Conservation (phyloP, 768 basidiomycete species). For the Trametes coccinea region DNA sequence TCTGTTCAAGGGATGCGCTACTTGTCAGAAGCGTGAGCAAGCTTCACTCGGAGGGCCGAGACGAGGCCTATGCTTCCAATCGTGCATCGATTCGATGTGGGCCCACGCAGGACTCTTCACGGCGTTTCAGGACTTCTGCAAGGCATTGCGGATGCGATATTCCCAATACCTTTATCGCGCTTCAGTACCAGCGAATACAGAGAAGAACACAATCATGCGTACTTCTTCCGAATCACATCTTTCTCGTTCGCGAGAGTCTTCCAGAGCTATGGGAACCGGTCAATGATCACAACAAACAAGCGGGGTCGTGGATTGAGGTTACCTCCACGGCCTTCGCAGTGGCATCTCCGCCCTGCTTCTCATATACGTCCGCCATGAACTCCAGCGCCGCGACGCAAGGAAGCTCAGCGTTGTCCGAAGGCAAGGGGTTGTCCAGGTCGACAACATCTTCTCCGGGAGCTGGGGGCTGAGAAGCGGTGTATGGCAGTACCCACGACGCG, state of each 20-base stretch:
- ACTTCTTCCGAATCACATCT: constrained; percentile 81
- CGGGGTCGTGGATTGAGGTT: constrained; percentile 11
- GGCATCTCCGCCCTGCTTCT: constrained; percentile 52
- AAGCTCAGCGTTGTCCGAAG: constrained; percentile 62
- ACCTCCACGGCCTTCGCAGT: constrained; percentile 41
- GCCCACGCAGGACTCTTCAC: background rate
- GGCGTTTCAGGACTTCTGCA: constrained; percentile 1
- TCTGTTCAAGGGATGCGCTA: too few species aligned
- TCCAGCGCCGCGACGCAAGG: constrained; percentile 82
- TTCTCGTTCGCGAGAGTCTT: constrained; percentile 64
- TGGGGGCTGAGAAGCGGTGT: constrained; percentile 44
- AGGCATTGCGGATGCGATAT: constrained; percentile 62
- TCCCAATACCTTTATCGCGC: too few species aligned
- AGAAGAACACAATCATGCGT: too few species aligned
- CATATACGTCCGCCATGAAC: constrained; percentile 79
- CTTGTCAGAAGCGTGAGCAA: too few species aligned
- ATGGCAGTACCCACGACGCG: constrained; percentile 62
- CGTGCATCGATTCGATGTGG: background rate
- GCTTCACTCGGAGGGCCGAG: too few species aligned
- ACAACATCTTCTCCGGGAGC: constrained; percentile 42
- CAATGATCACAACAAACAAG: background rate
- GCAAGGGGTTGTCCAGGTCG: constrained; percentile 76
- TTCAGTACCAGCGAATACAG: too few species aligned
- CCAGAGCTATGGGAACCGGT: constrained; percentile 55
- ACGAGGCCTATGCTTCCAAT: background rate